Evolutionary conservation across 192 early-diverging fungal species (phyloP), one percentile per base, ranked within the genome.

Genomic region (Coemansia sp.): DNA sequence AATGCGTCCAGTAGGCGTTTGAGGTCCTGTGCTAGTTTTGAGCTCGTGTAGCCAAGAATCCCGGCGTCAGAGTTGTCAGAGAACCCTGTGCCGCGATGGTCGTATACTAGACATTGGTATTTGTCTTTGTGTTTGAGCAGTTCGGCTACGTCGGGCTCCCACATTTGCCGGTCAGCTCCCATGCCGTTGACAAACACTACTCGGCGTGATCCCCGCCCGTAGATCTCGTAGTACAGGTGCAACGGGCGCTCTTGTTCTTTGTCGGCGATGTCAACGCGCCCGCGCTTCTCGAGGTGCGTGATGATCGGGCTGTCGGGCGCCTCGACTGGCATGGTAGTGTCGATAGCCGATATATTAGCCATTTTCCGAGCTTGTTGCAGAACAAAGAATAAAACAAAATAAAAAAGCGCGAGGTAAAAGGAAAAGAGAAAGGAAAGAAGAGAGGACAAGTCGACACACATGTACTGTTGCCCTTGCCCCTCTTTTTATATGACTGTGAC

Each of bases 21-120:
- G 2, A 84, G 70, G 42, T 94, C 91, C 53, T 13, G 79, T 74
- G 40, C 84, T 78, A 63, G 27, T 8, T 20, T 25, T 10, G 49
- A 50, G 24, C 52, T 64, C 2, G 65, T 75, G 3, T 26, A 50
- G 2, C 55, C 53, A 2, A 30, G 9, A 0, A 36, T 5, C 8
- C 44, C 44, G n/a, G 5, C 6, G 7, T 13, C 23, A 13, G 40
- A 42, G 0, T 10, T 49, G 26, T 60, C 67, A 1, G 72, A 76
- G 27, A 67, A 72, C 8, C 91, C 91, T 4, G 81, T 78, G 13
- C 89, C 88, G n/a, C 91, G 81, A 76, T 90, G 88, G 55, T 93
- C 91, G 66, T 89, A 91, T 14, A 88, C 78, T 13, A 85, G 60
- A 14, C 80, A 79, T 23, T 83, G 82, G 58, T 81, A 91, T n/a